Percentiles rank a stretch among this genome's conserved stretches.
These are phyloP conservation scores for Micractinium sp. DNA, from an alignment of 139 green algal species.

Conservation along the genomic window DNA sequence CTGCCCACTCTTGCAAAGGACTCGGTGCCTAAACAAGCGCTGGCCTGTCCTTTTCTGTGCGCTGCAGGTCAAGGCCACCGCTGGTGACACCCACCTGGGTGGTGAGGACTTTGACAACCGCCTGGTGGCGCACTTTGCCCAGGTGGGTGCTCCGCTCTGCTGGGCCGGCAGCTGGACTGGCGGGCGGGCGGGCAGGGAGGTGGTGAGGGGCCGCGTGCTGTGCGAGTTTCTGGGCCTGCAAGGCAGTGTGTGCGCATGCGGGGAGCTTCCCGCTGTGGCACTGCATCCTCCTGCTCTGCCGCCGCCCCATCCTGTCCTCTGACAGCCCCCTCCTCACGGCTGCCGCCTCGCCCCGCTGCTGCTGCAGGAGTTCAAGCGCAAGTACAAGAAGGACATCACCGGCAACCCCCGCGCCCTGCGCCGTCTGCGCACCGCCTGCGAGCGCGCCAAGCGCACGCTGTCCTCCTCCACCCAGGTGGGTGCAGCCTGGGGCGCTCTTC, in stretches of 20 bases:
- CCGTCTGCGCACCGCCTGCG: conserved; percentile 77
- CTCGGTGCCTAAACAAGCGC: neutral
- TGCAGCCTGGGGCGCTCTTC: no score
- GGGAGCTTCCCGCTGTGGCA: no score
- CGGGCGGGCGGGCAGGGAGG: no score
- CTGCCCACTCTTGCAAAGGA: neutral
- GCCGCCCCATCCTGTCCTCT: no score
- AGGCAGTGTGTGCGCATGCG: no score
- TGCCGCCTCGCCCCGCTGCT: neutral
- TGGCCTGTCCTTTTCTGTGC: no score
- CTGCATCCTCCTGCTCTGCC: no score
- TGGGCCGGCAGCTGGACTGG: no score
- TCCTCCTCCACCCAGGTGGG: conserved; percentile 73
- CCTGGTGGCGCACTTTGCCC: conserved; percentile 77
- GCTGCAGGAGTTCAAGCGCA: conserved; percentile 97
- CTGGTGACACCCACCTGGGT: conserved; percentile 90
- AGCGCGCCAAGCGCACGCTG: conserved; percentile 84
- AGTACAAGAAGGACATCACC: conserved; percentile 98
- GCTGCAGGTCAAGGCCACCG: conserved; percentile 77
- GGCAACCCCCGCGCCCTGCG: conserved; percentile 82
- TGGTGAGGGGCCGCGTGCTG: no score
- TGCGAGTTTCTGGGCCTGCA: no score
- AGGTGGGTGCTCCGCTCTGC: conserved; percentile 45
- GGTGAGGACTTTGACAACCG: conserved; percentile 91
- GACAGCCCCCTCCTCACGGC: no score